A percentile compares a stretch with the other conserved stretches of the same genome.
Evolutionary conservation across 352 stramenopile species (phyloP).

Genomic region (Phytopythium mirpurense): DNA sequence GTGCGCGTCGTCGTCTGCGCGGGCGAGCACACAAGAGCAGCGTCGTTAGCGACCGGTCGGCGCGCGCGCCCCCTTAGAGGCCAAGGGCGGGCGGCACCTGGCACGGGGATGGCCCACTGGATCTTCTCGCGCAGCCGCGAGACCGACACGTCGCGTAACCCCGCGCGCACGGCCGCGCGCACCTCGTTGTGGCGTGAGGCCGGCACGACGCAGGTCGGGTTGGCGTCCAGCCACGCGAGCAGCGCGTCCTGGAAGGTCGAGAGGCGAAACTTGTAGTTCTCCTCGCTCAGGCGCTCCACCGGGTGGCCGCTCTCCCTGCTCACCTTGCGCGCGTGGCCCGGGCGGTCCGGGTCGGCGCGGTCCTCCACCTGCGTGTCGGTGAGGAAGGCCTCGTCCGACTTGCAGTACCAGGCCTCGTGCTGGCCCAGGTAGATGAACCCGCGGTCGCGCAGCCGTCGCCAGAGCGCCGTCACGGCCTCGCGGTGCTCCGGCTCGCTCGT

Average conservation of each 20-base stretch:
- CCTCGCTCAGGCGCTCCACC: conserved; percentile 95
- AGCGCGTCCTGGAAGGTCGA: conserved; percentile 92
- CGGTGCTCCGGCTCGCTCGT: conserved; percentile 95
- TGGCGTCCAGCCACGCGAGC: conserved; percentile 84
- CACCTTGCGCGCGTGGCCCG: conserved; percentile 48
- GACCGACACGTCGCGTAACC: conserved; percentile 95
- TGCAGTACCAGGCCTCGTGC: conserved; percentile 99
- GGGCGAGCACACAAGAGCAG: too few relatives aligned
- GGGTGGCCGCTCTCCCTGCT: conserved; percentile 87
- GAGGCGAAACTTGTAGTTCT: conserved; percentile 99
- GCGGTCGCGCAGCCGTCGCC: conserved; percentile 86
- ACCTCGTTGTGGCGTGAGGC: conserved; percentile 90
- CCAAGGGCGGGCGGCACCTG: too few relatives aligned
- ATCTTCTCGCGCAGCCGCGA: conserved; percentile 94
- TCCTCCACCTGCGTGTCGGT: conserved; percentile 96
- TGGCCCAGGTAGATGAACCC: conserved; percentile 96
- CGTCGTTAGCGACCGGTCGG: too few relatives aligned
- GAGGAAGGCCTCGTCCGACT: conserved; percentile 98
- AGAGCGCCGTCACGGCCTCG: conserved; percentile 88
- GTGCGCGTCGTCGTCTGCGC: conserved; percentile 82
- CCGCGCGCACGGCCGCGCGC: conserved; percentile 81
- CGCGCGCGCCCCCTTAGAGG: too few relatives aligned
- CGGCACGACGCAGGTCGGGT: conserved; percentile 91
- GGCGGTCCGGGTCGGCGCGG: conserved; percentile 23
- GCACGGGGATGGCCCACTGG: conserved; percentile 96